These are phyloP conservation scores for Pseudocercospora ulei DNA, from an alignment of 2,329 filamentous ascomycete genomes.

Conservation along the genomic window DNA sequence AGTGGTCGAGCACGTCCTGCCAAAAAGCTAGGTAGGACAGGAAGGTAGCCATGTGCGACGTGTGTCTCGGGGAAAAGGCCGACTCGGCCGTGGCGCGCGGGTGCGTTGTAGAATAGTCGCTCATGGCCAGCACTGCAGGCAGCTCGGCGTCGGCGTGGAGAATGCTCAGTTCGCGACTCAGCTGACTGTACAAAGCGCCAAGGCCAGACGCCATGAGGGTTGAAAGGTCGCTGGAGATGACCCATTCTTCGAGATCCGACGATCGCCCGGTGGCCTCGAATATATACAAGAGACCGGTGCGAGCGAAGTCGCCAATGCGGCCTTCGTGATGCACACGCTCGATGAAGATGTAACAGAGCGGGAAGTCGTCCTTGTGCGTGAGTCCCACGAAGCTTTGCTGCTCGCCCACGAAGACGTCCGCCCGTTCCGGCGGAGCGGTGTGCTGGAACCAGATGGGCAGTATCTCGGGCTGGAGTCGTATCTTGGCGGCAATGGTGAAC, in stretches of 20 bases:
- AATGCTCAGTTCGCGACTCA: conserved; percentile 69
- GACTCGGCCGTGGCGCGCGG: conserved; percentile 61
- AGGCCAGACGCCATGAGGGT: conserved; percentile 95
- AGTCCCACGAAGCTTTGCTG: conserved; percentile 68
- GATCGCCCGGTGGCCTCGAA: conserved; percentile 87
- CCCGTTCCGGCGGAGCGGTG: conserved; percentile 28
- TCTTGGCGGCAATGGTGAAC: conserved; percentile 95
- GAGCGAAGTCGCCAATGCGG: conserved; percentile 86
- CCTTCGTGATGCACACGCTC: conserved; percentile 96
- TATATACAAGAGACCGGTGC: conserved; percentile 87
- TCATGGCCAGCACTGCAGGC: conserved; percentile 75
- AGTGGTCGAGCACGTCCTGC: conserved; percentile 97
- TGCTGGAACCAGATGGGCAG: conserved; percentile 82
- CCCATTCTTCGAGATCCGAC: conserved; percentile 78
- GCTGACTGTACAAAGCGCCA: conserved; percentile 63
- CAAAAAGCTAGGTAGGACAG: conserved; percentile 91
- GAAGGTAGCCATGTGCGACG: conserved; percentile 83
- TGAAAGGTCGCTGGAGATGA: conserved; percentile 90
- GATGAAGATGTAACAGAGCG: conserved; percentile 87
- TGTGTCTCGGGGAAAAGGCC: conserved; percentile 64
- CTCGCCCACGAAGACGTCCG: conserved; percentile 39
- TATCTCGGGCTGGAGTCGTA: conserved; percentile 76
- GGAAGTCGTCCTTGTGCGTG: conserved; percentile 83
- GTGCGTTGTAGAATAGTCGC: conserved; percentile 71
- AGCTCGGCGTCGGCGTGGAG: conserved; percentile 63